Percentiles rank a stretch among this genome's conserved stretches.
These are phyloP conservation scores for Aureococcus anophagefferens DNA, from an alignment of 108 stramenopile species.

Conservation along the genomic window DNA sequence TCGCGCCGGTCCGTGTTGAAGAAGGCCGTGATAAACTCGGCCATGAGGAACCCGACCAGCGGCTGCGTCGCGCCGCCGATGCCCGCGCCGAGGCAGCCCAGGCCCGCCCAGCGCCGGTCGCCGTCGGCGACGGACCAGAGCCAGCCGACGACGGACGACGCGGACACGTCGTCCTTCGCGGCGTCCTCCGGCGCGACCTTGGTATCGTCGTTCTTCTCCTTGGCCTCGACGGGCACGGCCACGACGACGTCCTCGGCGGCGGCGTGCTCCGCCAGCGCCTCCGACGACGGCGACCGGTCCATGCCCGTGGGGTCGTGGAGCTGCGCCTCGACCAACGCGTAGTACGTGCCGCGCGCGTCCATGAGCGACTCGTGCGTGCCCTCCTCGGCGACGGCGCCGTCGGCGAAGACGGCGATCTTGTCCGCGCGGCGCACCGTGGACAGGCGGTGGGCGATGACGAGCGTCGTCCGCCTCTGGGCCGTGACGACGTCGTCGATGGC, in stretches of 20 bases:
- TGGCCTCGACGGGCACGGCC: neutral
- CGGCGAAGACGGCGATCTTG: conserved; percentile 73
- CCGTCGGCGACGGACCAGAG: neutral
- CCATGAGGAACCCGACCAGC: neutral
- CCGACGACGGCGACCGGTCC: neutral
- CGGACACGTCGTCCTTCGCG: neutral
- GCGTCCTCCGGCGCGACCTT: neutral
- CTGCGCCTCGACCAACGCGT: conserved; percentile 20
- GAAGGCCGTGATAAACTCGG: neutral
- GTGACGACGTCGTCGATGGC: conserved; percentile 60
- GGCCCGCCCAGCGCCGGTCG: neutral
- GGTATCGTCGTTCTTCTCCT: neutral
- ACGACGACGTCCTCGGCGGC: neutral
- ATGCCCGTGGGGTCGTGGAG: neutral
- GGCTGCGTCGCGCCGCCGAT: neutral
- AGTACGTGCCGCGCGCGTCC: conserved; percentile 52
- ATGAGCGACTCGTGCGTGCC: conserved; percentile 77
- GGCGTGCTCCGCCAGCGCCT: neutral
- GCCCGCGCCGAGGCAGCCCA: neutral
- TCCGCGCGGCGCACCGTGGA: conserved; percentile 74
- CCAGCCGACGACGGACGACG: neutral
- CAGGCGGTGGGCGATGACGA: conserved; percentile 73
- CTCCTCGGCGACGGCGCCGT: conserved; percentile 65
- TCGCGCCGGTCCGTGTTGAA: neutral
- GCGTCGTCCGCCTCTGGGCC: conserved; percentile 34